Evolutionary conservation across 2,329 filamentous ascomycete genomes (phyloP), one percentile per base, ranked within the genome.

Genomic region (Ophiostoma montium): DNA sequence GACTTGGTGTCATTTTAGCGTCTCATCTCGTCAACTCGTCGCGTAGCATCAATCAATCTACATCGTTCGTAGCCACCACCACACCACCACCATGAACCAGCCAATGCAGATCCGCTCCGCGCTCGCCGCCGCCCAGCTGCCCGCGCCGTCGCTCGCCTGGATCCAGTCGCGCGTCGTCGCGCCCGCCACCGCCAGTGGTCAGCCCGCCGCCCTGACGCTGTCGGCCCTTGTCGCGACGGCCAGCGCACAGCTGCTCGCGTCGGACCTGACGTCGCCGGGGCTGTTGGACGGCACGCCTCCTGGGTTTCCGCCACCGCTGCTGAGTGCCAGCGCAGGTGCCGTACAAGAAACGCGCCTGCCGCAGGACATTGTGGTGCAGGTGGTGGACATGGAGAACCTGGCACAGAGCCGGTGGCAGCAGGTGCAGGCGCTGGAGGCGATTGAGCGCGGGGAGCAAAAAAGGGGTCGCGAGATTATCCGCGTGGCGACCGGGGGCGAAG

Each of bases 331-430:
- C 18, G 46, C 44, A 1, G 68, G 74, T 0, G 65, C 67, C 3
- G 63, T 73, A 10, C 70, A 74, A 54, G 77, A 86, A 51, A 64
- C 68, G 4, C 67, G 65, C 0, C 67, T 96, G 0, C 53, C 67
- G 0, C 71, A 71, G 1, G 76, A 86, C 31, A 70, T 90, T 1
- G 70, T 82, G 3, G 82, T 92, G 1, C 92, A 96, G 63, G 76
- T 96, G 1, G 67, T 95, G 1, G 88, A 94, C 57, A 71, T 96
- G 8, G 83, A 94, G 60, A 89, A 96, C 60, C 74, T 96, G 18
- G 75, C 81, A 2, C 73, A 76, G 47, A 87, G 83, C 57, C 75
- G 84, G 47, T 94, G 89, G 86, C 82, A 86, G 55, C 87, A 95
- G 63, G 75, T 95, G 31, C 87, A 95, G 62, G 79, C 81, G 32